Conservation (phyloP, 2,329 filamentous ascomycete species). For the Diaporthe velutina region DNA sequence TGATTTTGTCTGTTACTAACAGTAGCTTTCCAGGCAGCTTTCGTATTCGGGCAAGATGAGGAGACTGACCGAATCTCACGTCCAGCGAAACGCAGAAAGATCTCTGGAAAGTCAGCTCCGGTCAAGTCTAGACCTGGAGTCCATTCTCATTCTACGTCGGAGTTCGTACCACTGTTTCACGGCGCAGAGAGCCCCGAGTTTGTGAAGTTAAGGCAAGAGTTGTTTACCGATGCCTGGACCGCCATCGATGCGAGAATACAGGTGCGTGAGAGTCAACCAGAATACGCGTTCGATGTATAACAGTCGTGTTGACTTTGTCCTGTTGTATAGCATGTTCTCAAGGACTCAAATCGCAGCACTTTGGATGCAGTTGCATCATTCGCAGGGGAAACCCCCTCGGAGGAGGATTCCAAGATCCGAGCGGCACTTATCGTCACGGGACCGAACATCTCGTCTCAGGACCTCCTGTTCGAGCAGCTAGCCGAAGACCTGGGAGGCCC, state of each 20-base stretch:
- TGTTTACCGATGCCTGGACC: conserved; percentile 75
- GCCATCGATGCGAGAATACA: conserved; percentile 74
- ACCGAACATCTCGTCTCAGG: conserved; percentile 82
- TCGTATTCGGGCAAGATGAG: conserved; percentile 69
- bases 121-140: conserved; percentile 32
- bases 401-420: conserved; percentile 65
- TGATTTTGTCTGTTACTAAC: conserved; percentile 8
- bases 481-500: conserved; percentile 65
- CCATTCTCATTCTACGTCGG: conserved; percentile 40
- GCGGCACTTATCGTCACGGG: conserved; percentile 82
- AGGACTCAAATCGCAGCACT: conserved; percentile 72
- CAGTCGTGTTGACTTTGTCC: neutral
- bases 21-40: conserved; percentile 65
- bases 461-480: conserved; percentile 79
- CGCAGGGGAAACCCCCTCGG: conserved; percentile 54
- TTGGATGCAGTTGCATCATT: conserved; percentile 70
- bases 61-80: conserved; percentile 50
- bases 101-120: conserved; percentile 55
- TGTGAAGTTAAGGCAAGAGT: conserved; percentile 66
- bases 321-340: conserved; percentile 63
- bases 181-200: conserved; percentile 65
- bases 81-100: conserved; percentile 70
- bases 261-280: conserved; percentile 50
- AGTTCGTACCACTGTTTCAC: conserved; percentile 67
- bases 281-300: neutral